Evolutionary conservation across 1,284 basidiomycete species (phyloP), one percentile per base, ranked within the genome.

Genomic region (Pyrrhoderma noxium): DNA sequence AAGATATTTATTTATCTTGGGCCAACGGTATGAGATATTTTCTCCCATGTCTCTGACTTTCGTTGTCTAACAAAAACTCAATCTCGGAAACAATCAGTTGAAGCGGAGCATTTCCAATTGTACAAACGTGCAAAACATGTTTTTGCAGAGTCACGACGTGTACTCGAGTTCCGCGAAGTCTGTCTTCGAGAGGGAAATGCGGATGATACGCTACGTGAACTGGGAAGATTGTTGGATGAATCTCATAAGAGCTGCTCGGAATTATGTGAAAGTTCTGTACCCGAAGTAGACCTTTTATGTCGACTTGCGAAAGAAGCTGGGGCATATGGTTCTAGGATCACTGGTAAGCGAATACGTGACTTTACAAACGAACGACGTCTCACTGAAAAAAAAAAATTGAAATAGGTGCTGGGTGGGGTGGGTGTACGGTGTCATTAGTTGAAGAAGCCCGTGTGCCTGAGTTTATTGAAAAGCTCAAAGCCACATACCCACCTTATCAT

Each of bases 361-460:
- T 36, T 53, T 13, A n/a, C 18, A 34, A 35, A 14, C 38, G 35
- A 36, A 19, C 3, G 38, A 31, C 39, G 36, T 22, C n/a, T n/a
- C 47, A 38, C 5, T 56, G 19, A 37, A 9, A 41, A 52, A 42
- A 38, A 37, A 38, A 23, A 22, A 18, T 48, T 1, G 34, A 18
- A 22, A 18, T 54, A 85, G 86, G 87, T 39, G 91, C 91, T 0
- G 91, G 91, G 1, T 95, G 90, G 90, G 92, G 92, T 46, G 92
- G 92, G 9, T 92, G 89, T 59, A 87, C 86, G 0, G 85, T 94
- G 19, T 89, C 87, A 14, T 75, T 94, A 16, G 84, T 94, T 2
- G 75, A 79, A 5, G 82, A 86, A 58, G 66, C 71, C n/a, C 62
- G 76, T 35, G 85, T 89, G 2, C 72, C 77, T 0, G 57, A 62